phyloP scores from a whole-genome alignment of 202 grass and related monocot species.

The Panicum hallii region DNA sequence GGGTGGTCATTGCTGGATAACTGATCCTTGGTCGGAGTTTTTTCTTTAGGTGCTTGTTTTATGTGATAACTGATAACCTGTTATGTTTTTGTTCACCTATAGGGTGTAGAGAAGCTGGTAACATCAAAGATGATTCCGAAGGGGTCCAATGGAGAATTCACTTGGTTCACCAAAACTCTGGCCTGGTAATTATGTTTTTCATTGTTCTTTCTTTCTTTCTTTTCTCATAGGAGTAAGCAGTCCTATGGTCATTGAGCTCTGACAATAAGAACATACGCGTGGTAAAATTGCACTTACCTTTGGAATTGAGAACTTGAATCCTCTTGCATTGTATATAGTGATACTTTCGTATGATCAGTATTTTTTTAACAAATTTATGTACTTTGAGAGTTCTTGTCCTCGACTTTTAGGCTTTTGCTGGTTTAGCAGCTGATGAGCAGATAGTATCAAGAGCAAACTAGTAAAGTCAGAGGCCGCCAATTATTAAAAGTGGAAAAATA shows the following conservation, averaged over 20 bases:
- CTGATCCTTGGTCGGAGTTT: not conserved
- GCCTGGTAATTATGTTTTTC: conserved; percentile 51
- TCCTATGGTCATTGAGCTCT: not conserved
- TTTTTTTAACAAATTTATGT: not conserved
- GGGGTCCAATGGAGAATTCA: conserved; percentile 69
- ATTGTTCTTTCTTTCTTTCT: not conserved
- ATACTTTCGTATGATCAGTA: not conserved
- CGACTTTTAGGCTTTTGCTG: conserved; percentile 57
- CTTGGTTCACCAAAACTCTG: conserved; percentile 66
- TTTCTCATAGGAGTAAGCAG: not conserved
- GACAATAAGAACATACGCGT: not conserved
- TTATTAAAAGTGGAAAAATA: conserved; percentile 60
- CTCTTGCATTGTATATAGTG: not conserved
- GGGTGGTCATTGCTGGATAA: conserved; percentile 8
- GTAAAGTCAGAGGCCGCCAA: conserved; percentile 64
- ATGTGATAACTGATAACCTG: not conserved
- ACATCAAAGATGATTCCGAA: conserved; percentile 74
- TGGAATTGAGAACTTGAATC: not conserved
- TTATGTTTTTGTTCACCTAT: conserved; percentile 3
- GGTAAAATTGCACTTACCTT: not conserved
- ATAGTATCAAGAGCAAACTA: conserved; percentile 67
- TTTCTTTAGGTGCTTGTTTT: not conserved
- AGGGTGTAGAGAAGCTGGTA: conserved; percentile 77
- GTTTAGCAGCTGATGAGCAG: conserved; percentile 80
- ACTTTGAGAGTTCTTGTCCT: conserved; percentile 9